phyloP scores from a whole-genome alignment of 225 moss, liverwort and hornwort genomes.

The Marchantia paleacea region DNA sequence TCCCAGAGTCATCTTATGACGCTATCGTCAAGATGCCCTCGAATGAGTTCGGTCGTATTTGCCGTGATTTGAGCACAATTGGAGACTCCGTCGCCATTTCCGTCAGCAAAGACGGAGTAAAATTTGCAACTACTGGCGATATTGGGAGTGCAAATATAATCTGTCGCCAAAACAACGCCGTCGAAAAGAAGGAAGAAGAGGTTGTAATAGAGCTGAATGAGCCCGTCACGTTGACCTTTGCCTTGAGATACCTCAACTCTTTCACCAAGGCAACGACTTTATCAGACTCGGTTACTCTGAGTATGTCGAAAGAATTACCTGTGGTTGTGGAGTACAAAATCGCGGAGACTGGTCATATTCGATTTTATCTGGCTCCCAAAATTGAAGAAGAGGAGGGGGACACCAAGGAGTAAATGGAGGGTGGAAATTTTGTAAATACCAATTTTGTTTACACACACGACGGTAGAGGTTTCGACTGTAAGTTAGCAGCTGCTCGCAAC shows the following conservation, averaged over 20 bases:
- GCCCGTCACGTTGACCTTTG: constrained; percentile 63
- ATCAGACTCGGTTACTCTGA: constrained; percentile 62
- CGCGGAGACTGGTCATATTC: constrained; percentile 65
- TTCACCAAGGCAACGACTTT: constrained; percentile 66
- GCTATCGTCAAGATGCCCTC: constrained; percentile 72
- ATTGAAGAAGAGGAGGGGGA: constrained; percentile 72
- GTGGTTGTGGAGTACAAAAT: constrained; percentile 76
- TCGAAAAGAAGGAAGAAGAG: constrained; percentile 53
- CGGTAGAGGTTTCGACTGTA: too few relatives aligned
- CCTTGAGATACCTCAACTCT: constrained; percentile 66
- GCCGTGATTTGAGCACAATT: constrained; percentile 68
- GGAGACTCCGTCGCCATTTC: constrained; percentile 74
- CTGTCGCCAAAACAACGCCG: constrained; percentile 57
- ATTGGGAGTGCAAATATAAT: constrained; percentile 72
- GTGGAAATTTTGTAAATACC: too few relatives aligned
- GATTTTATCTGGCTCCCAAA: constrained; percentile 68
- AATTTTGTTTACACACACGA: too few relatives aligned
- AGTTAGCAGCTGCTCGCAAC: too few relatives aligned
- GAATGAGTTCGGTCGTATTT: constrained; percentile 62
- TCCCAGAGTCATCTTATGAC: constrained; percentile 61
- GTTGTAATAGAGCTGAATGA: constrained; percentile 69
- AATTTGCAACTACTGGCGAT: constrained; percentile 63
- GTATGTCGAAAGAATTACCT: constrained; percentile 74
- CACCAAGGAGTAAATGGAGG: background rate
- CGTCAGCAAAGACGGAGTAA: constrained; percentile 70